A percentile compares a stretch with the other conserved stretches of the same genome.
Evolutionary conservation across 1,284 basidiomycete species (phyloP).

Genomic region (Fomitopsis palustris): DNA sequence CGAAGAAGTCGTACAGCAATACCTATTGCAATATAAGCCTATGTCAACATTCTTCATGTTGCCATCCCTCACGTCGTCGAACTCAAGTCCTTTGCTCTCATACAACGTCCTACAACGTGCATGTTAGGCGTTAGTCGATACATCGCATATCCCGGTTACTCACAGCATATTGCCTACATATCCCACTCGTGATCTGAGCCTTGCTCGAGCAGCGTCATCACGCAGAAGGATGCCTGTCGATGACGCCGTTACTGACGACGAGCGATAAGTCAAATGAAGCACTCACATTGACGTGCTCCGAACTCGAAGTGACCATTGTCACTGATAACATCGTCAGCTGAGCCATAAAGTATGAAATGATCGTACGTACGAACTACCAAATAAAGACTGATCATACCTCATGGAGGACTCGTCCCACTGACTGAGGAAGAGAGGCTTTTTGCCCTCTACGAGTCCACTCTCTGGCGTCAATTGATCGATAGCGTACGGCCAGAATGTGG

Average conservation of each 20-base stretch:
- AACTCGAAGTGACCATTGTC: conserved; percentile 56
- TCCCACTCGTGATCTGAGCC: conserved; percentile 51
- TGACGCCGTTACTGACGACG: not conserved
- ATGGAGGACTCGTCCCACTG: conserved; percentile 50
- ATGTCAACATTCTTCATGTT: not conserved
- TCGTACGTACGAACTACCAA: conserved; percentile 39
- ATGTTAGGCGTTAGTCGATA: not conserved
- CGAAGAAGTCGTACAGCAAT: conserved; percentile 67
- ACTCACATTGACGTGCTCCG: conserved; percentile 63
- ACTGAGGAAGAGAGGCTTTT: conserved; percentile 56
- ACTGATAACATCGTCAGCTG: not conserved
- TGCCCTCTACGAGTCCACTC: conserved; percentile 53
- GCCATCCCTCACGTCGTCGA: conserved; percentile 51
- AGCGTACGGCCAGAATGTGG: conserved; percentile 57
- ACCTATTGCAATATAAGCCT: conserved; percentile 41
- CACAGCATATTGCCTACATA: conserved; percentile 63
- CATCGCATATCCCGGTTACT: conserved; percentile 13
- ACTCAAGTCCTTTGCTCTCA: conserved; percentile 73
- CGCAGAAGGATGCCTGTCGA: conserved; percentile 64
- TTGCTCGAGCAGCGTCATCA: conserved; percentile 46
- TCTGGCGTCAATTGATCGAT: conserved; percentile 62
- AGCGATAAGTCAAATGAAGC: not conserved
- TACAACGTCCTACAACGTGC: conserved; percentile 53
- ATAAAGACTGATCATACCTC: conserved; percentile 55
- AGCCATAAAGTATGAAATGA: not conserved